phyloP scores from a whole-genome alignment of 1,284 basidiomycete species.

The Marasmius tenuissimus region DNA sequence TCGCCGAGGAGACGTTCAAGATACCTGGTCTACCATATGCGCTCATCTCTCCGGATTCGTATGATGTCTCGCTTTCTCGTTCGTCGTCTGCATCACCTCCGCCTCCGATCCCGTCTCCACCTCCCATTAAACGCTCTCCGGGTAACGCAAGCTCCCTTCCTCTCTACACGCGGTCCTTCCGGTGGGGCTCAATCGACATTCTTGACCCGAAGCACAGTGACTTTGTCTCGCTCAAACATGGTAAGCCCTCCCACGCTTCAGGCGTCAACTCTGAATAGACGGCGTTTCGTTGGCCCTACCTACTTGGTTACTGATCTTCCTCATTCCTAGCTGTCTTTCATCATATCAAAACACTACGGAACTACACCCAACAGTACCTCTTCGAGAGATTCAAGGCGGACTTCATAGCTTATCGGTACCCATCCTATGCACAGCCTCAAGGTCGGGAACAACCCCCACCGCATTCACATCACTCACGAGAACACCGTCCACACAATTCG shows the following conservation, averaged over 20 bases:
- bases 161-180: constrained; percentile 63
- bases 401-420: constrained; percentile 53
- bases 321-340: constrained; percentile 62
- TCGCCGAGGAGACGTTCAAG: constrained; percentile 13
- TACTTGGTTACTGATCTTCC: too few relatives aligned
- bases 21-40: constrained; percentile 6
- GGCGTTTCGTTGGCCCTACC: too few relatives aligned
- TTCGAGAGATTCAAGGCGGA: constrained; percentile 75
- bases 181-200: constrained; percentile 79
- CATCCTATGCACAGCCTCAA: neutral
- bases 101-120: constrained; percentile 47
- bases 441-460: constrained; percentile 36
- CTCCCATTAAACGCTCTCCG: constrained; percentile 55
- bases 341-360: constrained; percentile 82
- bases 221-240: constrained; percentile 54
- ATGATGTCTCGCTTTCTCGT: constrained; percentile 39
- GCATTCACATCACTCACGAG: constrained; percentile 38
- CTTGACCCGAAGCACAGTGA: constrained; percentile 77
- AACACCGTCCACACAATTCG: constrained; percentile 40
- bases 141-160: constrained; percentile 43
- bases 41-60: constrained; percentile 1
- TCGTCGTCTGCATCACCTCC: constrained; percentile 46
- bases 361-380: constrained; percentile 80
- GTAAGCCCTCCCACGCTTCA: neutral
- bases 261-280: too few relatives aligned